phyloP scores from a whole-genome alignment of 1,139 yeast genomes.

The Lodderomyces margitis region DNA sequence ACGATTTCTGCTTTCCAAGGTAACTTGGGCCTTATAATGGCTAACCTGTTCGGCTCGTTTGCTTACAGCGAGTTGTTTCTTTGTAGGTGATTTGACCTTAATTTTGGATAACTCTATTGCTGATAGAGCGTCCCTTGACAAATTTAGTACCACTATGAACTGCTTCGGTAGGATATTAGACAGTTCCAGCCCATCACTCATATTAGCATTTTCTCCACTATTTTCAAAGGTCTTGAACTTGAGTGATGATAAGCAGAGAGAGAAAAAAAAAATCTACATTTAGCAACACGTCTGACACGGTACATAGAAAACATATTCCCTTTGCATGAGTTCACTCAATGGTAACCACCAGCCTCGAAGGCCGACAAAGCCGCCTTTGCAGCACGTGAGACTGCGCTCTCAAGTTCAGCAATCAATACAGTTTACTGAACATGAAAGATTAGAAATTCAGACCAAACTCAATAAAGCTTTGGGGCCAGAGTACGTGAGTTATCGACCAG shows the following conservation, averaged over 20 bases:
- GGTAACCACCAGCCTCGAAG: constrained; percentile 7
- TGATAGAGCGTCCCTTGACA: constrained; percentile 10
- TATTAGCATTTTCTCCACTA: neutral
- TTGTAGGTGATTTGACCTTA: constrained; percentile 16
- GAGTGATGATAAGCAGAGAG: neutral
- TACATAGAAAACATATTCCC: neutral
- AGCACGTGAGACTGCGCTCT: constrained; percentile 3
- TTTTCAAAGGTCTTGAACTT: neutral
- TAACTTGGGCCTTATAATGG: constrained; percentile 24
- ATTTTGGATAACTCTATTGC: constrained; percentile 12
- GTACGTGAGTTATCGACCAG: constrained; percentile 77
- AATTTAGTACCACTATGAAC: constrained; percentile 5
- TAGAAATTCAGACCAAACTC: constrained; percentile 41
- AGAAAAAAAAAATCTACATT: neutral
- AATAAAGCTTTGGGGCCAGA: constrained; percentile 84
- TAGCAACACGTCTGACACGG: constrained; percentile 7
- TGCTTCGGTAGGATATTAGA: neutral
- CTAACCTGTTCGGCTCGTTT: constrained; percentile 29
- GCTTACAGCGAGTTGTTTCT: constrained; percentile 19
- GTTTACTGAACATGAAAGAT: constrained; percentile 36
- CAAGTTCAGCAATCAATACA: constrained; percentile 13
- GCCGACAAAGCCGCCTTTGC: constrained; percentile 7
- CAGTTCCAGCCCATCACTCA: neutral
- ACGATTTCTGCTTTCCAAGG: constrained; percentile 26
- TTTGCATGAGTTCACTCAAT: constrained; percentile 1